phyloP scores from a whole-genome alignment of 768 basidiomycete species.

The Hygrophorus pudorinus region DNA sequence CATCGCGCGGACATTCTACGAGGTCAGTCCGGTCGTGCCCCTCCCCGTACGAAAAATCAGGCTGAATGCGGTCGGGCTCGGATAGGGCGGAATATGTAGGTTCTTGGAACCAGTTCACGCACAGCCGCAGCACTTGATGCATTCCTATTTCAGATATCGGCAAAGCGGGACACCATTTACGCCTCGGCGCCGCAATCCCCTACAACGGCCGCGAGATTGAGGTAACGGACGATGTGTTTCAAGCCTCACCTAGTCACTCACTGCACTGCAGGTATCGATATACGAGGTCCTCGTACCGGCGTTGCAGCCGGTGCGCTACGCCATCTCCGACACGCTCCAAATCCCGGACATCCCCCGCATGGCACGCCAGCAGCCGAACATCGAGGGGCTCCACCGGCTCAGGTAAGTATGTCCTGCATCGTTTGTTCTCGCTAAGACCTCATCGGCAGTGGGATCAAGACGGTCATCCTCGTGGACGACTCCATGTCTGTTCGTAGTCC shows the following conservation, averaged over 20 bases:
- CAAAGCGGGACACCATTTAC: constrained; percentile 14
- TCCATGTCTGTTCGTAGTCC: constrained; percentile 12
- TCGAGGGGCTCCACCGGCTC: background rate
- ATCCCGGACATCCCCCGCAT: constrained; percentile 12
- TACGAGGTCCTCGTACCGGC: constrained; percentile 16
- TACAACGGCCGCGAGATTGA: constrained; percentile 15
- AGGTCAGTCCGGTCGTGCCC: constrained; percentile 29
- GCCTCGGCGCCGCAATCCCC: constrained; percentile 14
- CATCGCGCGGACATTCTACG: constrained; percentile 48
- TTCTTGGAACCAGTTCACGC: no score
- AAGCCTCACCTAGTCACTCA: no score
- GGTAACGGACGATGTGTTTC: no score
- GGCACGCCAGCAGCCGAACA: background rate
- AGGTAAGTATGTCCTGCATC: no score
- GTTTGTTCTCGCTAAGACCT: no score
- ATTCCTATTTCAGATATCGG: constrained; percentile 12
- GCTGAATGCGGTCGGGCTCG: no score
- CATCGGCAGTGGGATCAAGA: constrained; percentile 14
- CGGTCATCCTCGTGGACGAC: constrained; percentile 15
- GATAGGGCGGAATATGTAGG: constrained; percentile 6
- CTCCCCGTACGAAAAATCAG: no score
- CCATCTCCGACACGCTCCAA: constrained; percentile 6
- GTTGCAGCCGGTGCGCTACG: constrained; percentile 12
- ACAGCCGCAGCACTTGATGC: no score
- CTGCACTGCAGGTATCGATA: constrained; percentile 12